These are phyloP conservation scores for Skeletonema potamos DNA, from an alignment of 108 stramenopile species.

Conservation along the genomic window DNA sequence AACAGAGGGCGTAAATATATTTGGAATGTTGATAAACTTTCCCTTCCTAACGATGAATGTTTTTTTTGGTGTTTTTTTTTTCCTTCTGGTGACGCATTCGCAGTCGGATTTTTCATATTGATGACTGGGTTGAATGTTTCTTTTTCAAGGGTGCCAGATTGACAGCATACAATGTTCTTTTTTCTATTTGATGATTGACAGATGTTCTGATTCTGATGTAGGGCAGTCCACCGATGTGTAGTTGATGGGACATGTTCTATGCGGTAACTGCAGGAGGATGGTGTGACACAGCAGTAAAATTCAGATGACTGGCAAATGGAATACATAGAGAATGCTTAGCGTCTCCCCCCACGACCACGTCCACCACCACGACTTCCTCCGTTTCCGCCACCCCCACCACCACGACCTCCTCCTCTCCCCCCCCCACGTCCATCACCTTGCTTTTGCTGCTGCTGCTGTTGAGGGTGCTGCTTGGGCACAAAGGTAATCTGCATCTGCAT, in stretches of 20 bases:
- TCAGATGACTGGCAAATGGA: not conserved
- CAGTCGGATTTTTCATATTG: not conserved
- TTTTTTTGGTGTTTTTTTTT: not conserved
- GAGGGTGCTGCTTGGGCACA: conserved; percentile 45
- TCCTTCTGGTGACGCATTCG: not conserved
- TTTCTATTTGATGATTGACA: not conserved
- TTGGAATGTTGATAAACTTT: not conserved
- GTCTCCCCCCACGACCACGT: conserved; percentile 8
- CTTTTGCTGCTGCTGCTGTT: not conserved
- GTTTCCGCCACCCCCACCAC: not conserved
- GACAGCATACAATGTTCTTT: not conserved
- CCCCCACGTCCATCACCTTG: not conserved
- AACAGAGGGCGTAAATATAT: not conserved
- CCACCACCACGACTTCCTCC: conserved; percentile 23
- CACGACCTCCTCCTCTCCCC: not conserved
- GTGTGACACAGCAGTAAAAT: not conserved
- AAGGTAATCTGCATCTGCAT: conserved; percentile 80
- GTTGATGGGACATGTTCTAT: not conserved
- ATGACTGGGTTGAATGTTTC: not conserved
- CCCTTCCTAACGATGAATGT: not conserved
- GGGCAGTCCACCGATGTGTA: not conserved
- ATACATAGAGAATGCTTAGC: not conserved
- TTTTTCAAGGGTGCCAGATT: not conserved
- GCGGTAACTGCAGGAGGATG: not conserved
- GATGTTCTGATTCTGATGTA: not conserved